Evolutionary conservation across 768 basidiomycete species (phyloP).

Genomic region (Chalciporus piperatus): DNA sequence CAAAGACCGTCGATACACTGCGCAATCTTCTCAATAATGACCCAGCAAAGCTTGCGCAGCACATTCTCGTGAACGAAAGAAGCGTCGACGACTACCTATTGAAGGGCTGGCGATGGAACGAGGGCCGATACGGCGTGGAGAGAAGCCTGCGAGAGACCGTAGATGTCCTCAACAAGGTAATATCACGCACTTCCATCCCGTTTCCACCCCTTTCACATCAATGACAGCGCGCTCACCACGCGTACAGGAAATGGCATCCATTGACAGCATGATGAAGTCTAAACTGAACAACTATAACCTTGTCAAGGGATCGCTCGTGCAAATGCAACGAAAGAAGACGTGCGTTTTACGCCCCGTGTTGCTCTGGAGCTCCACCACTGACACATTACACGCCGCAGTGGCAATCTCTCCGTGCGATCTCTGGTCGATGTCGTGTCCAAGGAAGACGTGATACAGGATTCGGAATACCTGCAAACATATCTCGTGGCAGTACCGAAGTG

Average conservation of each 20-base stretch:
- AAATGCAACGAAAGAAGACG: conserved; percentile 95
- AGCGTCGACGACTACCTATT: conserved; percentile 77
- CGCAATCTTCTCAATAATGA: conserved; percentile 90
- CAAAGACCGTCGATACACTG: conserved; percentile 92
- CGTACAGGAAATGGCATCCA: conserved; percentile 80
- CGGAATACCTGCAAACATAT: conserved; percentile 91
- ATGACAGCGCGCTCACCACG: conserved; percentile 23
- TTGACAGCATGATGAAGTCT: conserved; percentile 91
- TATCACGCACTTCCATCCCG: conserved; percentile 16
- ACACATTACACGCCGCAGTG: conserved; percentile 45
- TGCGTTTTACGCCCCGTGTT: conserved; percentile 35
- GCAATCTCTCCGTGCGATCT: conserved; percentile 90
- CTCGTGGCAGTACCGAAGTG: conserved; percentile 95
- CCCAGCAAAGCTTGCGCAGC: conserved; percentile 67
- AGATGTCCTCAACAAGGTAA: conserved; percentile 81
- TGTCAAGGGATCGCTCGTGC: conserved; percentile 86
- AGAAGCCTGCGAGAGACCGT: conserved; percentile 80
- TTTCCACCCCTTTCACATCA: conserved; percentile 18
- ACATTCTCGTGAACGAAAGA: conserved; percentile 77
- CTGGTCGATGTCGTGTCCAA: conserved; percentile 81
- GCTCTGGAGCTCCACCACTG: conserved; percentile 4
- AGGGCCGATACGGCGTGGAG: conserved; percentile 83
- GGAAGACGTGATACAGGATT: conserved; percentile 80
- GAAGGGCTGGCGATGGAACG: conserved; percentile 90
- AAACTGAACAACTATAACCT: conserved; percentile 91